These are phyloP conservation scores for Oenanthe sinensis DNA, from an alignment of 129 eudicot genomes.

Conservation along the genomic window DNA sequence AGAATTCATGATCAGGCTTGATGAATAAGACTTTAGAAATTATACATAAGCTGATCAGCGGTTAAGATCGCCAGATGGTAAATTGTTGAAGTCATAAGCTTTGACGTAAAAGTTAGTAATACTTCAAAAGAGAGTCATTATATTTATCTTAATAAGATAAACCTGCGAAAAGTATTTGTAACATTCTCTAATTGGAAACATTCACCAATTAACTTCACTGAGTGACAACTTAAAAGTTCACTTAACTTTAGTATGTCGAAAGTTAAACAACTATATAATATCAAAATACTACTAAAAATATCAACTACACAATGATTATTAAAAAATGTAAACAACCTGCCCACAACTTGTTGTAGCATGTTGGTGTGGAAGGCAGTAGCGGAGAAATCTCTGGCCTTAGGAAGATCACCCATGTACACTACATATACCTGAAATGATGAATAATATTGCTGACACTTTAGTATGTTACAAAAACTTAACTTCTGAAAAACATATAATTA, in stretches of 20 bases:
- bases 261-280: background rate
- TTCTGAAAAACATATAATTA: background rate
- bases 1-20: constrained; percentile 2
- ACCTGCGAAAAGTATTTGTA: background rate
- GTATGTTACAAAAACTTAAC: background rate
- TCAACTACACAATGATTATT: background rate
- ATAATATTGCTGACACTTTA: background rate
- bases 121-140: background rate
- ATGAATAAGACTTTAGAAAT: background rate
- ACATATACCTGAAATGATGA: constrained; percentile 45
- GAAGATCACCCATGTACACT: constrained; percentile 75
- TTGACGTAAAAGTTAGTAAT: too few relatives aligned
- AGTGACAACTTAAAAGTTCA: background rate
- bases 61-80: background rate
- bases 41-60: background rate
- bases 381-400: constrained; percentile 35
- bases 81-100: background rate
- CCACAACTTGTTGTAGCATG: constrained; percentile 48
- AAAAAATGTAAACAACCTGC: constrained; percentile 35
- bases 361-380: constrained; percentile 36
- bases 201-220: too few relatives aligned
- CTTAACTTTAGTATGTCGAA: background rate
- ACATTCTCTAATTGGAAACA: background rate
- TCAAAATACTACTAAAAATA: background rate
- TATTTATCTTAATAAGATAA: background rate